Percentiles rank a stretch among this genome's conserved stretches.
phyloP scores from a whole-genome alignment of 257 asterid genomes.

The Lycium ferocissimum region DNA sequence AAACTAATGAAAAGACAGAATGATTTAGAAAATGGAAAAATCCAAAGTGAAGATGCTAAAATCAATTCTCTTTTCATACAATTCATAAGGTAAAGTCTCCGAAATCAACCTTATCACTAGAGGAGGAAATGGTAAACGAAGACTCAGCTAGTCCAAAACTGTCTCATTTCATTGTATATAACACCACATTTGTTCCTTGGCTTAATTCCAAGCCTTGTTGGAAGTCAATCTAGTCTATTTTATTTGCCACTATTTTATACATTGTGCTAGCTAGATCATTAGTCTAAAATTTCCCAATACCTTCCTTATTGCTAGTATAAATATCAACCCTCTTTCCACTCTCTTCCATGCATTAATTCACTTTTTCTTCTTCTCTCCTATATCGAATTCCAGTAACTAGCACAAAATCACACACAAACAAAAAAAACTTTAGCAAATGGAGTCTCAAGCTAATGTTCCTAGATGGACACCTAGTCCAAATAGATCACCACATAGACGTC shows the following conservation, averaged over 20 bases:
- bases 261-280: no score
- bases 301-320: background rate
- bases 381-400: background rate
- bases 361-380: background rate
- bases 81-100: no score
- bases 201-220: background rate
- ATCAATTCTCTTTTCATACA: no score
- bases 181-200: background rate
- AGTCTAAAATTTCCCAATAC: background rate
- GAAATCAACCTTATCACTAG: background rate
- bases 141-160: background rate
- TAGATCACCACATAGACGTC: slow-evolving; percentile 15
- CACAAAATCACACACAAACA: background rate
- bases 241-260: background rate
- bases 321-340: background rate
- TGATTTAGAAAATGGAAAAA: no score
- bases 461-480: slow-evolving; percentile 47
- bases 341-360: background rate
- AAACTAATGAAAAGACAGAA: no score
- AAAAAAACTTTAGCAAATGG: background rate
- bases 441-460: slow-evolving; percentile 22
- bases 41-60: no score
- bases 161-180: no score
- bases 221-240: background rate
- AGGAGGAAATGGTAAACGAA: background rate